Percentiles rank a stretch among this genome's conserved stretches.
Evolutionary conservation across 352 stramenopile genomes (phyloP).

Genomic region (Globisporangium radiosum): DNA sequence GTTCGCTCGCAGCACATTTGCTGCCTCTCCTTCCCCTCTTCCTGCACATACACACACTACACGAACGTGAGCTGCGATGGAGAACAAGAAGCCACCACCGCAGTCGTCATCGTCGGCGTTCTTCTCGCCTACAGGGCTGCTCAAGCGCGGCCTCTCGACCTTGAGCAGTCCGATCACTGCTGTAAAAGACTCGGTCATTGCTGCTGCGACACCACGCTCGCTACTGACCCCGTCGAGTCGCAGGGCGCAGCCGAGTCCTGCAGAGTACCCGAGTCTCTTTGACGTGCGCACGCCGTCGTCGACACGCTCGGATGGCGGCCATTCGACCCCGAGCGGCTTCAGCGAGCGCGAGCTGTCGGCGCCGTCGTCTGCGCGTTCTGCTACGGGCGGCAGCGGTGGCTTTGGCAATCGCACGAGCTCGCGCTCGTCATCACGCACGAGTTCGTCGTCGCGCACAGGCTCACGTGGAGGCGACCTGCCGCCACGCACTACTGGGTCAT

Average conservation of each 20-base stretch:
- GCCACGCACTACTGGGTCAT: background rate
- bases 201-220: slow-evolving; percentile 38
- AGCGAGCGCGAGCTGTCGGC: slow-evolving; percentile 13
- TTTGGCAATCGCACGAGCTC: slow-evolving; percentile 25
- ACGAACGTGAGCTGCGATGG: slow-evolving; percentile 10
- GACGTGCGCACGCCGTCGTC: slow-evolving; percentile 43
- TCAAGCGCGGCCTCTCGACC: slow-evolving; percentile 62
- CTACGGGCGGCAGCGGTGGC: slow-evolving; percentile 1
- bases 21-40: background rate
- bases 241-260: slow-evolving; percentile 35
- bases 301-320: slow-evolving; percentile 27
- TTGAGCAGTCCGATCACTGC: slow-evolving; percentile 52
- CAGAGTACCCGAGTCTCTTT: slow-evolving; percentile 73
- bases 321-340: slow-evolving; percentile 11
- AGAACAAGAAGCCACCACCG: slow-evolving; percentile 28
- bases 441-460: slow-evolving; percentile 21
- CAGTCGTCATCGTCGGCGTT: slow-evolving; percentile 12
- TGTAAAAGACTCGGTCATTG: slow-evolving; percentile 60
- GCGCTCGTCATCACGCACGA: slow-evolving; percentile 12
- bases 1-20: no score
- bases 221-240: slow-evolving; percentile 21
- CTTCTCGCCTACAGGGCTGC: slow-evolving; percentile 48
- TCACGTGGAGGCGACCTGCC: slow-evolving; percentile 9
- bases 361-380: slow-evolving; percentile 26
- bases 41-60: background rate